Base-by-base conservation (phyloP, 1,284 basidiomycete genomes). In the Irpex rosettiformis region DNA sequence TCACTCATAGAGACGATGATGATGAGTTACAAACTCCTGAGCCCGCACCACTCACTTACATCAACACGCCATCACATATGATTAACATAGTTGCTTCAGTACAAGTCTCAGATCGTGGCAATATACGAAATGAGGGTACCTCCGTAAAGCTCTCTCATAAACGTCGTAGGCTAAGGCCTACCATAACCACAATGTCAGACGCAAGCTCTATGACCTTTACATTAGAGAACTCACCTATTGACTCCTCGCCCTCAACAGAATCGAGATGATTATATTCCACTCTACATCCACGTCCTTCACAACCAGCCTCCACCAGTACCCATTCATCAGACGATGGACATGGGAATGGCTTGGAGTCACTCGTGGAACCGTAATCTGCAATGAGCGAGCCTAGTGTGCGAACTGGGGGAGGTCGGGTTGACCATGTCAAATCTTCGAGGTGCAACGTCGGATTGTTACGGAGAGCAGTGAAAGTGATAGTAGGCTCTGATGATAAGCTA, bases 271-370 rank as follows among this genome's bases (percentile, higher is more conserved):
- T 43, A 51, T 58, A 61, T 40, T 61, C 60, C 2, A 61, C 37
- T 45, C 60, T 48, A 43, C 60, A 61, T n/a, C 53, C 54, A 4
- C 54, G 43, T 7, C 60, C 60, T n/a, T 7, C 25, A 42, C 60
- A 61, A 47, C 24, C 30, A 27, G 57, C 56, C 48, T 61, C 60
- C 4, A 61, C 57, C 4, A 54, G 18, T n/a, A 51, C 18, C 37
- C 16, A 55, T 21, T 7, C 52, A 13, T 16, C 10, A 18, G 29
- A n/a, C 28, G 24, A 8, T 25, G 59, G 53, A 22, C 60, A 61
- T 27, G 37, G 11, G 49, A 61, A 61, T 16, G 57, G 16, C 16
- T 10, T 25, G 16, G 48, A 47, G 11, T 52, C 45, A n/a, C 29
- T 29, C n/a, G 48, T 58, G 3, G 28, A 11, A 22, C 57, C 57